These are phyloP conservation scores for Clathrus columnatus DNA, from an alignment of 768 basidiomycete genomes.

Conservation along the genomic window DNA sequence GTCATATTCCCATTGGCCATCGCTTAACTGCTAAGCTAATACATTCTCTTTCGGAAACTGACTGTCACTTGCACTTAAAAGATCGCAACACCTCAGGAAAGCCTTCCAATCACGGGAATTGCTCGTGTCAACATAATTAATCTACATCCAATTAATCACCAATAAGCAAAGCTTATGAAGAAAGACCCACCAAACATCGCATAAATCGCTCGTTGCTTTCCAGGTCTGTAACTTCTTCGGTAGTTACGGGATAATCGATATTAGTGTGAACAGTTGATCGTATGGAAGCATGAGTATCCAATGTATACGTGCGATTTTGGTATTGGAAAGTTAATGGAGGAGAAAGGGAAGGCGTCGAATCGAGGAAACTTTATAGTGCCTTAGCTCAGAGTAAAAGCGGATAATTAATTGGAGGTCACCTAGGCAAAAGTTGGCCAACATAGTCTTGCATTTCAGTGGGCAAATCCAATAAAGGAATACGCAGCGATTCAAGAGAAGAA, in stretches of 20 bases:
- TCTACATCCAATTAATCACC: conserved; percentile 25
- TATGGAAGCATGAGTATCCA: conserved; percentile 39
- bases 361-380: conserved; percentile 23
- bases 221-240: conserved; percentile 45
- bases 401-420: conserved; percentile 3
- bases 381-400: conserved; percentile 13
- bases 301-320: conserved; percentile 30
- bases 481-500: conserved; percentile 27
- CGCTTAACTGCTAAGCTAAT: conserved; percentile 16
- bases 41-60: conserved; percentile 18
- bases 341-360: conserved; percentile 32
- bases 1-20: not conserved
- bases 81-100: conserved; percentile 37
- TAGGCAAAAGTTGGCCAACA: not conserved
- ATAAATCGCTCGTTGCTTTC: conserved; percentile 44
- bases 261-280: conserved; percentile 26
- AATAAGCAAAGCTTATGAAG: not conserved
- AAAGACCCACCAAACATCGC: conserved; percentile 42
- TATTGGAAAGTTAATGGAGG: conserved; percentile 11
- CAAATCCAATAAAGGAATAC: conserved; percentile 23
- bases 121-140: conserved; percentile 31
- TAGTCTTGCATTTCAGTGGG: conserved; percentile 39
- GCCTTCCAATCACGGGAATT: conserved; percentile 36
- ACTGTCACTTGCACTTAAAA: conserved; percentile 27
- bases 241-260: conserved; percentile 16